phyloP scores from a whole-genome alignment of 108 stramenopile species.

The Aurantiochytrium sp. region DNA sequence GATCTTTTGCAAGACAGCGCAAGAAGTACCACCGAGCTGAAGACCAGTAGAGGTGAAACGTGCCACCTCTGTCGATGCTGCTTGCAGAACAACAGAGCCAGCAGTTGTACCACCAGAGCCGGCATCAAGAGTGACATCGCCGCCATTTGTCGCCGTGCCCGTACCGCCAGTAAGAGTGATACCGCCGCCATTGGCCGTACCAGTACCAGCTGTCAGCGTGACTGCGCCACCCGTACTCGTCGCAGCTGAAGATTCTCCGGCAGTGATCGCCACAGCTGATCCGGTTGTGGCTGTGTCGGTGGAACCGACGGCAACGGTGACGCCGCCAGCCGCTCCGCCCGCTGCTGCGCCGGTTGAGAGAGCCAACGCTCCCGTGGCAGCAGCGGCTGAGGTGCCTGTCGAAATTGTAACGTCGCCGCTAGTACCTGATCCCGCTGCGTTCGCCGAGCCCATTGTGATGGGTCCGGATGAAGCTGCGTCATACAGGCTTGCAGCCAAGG shows the following conservation, averaged over 20 bases:
- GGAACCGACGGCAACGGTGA: not conserved
- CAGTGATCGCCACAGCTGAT: not conserved
- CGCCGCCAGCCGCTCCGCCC: not conserved
- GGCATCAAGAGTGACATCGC: not conserved
- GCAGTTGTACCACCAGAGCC: not conserved
- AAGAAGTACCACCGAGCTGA: not conserved
- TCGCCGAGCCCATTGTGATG: constrained; percentile 26
- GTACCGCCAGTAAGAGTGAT: not conserved
- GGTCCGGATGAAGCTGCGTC: constrained; percentile 9
- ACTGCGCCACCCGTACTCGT: not conserved
- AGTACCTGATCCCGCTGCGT: constrained; percentile 29
- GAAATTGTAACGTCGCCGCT: constrained; percentile 31
- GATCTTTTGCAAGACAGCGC: not conserved
- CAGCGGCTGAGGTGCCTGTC: not conserved
- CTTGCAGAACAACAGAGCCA: not conserved
- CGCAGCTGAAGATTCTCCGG: not conserved
- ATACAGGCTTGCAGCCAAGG: not conserved
- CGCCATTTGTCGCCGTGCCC: not conserved
- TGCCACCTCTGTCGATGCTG: not conserved
- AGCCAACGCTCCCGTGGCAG: not conserved
- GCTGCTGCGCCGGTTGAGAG: not conserved
- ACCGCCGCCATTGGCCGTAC: not conserved
- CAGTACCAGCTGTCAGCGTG: not conserved
- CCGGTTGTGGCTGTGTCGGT: not conserved
- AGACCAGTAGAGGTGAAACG: not conserved